Conservation (phyloP, 1,284 basidiomycete species). For the Pascua sp. region DNA sequence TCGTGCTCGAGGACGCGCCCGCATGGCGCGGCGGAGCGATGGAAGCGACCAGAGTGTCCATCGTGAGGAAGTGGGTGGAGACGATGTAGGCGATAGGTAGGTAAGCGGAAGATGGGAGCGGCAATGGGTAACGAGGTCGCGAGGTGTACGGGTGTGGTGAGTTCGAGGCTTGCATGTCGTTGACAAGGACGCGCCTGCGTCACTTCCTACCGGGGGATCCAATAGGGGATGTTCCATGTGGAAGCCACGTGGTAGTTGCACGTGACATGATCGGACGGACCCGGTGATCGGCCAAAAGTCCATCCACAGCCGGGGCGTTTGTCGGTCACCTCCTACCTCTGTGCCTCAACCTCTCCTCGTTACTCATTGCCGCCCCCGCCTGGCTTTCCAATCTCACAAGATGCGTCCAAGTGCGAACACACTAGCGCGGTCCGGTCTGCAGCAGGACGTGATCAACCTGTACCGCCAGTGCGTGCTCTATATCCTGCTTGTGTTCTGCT, state of each 20-base stretch:
- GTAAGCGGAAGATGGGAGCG: constrained; percentile 4
- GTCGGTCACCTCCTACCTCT: too few relatives aligned
- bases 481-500: too few relatives aligned
- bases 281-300: too few relatives aligned
- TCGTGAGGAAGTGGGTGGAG: constrained; percentile 45
- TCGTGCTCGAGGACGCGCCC: constrained; percentile 72
- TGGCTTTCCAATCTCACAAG: too few relatives aligned
- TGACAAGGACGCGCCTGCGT: too few relatives aligned
- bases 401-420: neutral
- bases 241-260: too few relatives aligned
- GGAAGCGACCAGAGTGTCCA: constrained; percentile 71
- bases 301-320: too few relatives aligned
- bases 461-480: constrained; percentile 24
- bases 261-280: too few relatives aligned
- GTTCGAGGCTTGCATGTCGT: neutral
- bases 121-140: neutral
- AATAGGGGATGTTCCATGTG: too few relatives aligned
- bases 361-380: too few relatives aligned
- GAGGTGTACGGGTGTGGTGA: neutral
- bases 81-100: neutral
- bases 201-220: too few relatives aligned
- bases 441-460: constrained; percentile 47
- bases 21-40: constrained; percentile 59
- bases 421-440: constrained; percentile 45
- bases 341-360: too few relatives aligned